These are phyloP conservation scores for Staphylotrichum tortipilum DNA, from an alignment of 495 filamentous ascomycete species.

Conservation along the genomic window DNA sequence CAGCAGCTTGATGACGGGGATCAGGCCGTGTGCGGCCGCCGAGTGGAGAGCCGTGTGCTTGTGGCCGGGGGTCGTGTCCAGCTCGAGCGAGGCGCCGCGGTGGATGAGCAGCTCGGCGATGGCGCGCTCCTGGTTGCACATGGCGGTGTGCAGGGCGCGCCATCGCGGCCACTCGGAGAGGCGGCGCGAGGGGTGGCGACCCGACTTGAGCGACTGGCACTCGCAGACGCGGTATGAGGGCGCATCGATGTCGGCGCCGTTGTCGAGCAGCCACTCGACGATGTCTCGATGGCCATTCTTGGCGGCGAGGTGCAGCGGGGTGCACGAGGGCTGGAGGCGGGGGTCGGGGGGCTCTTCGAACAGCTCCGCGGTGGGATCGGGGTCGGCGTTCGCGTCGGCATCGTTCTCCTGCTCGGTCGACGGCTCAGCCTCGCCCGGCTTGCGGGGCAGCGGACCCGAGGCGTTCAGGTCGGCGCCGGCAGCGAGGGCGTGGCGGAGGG, in stretches of 20 bases:
- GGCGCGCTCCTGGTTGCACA: slow-evolving; percentile 25
- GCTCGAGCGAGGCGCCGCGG: slow-evolving; percentile 24
- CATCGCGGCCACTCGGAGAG: slow-evolving; percentile 17
- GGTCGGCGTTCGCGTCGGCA: slow-evolving; percentile 3
- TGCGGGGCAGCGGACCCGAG: slow-evolving; percentile 10
- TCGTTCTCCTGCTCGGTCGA: slow-evolving; percentile 1
- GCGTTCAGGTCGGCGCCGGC: slow-evolving; percentile 20
- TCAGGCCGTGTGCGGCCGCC: slow-evolving; percentile 19
- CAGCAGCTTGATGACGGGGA: slow-evolving; percentile 22
- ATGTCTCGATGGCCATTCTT: slow-evolving; percentile 24
- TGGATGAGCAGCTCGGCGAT: slow-evolving; percentile 27
- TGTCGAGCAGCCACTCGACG: slow-evolving; percentile 23
- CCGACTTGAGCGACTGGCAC: slow-evolving; percentile 17
- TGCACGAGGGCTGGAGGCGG: slow-evolving; percentile 14
- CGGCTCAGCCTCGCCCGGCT: slow-evolving; percentile 3
- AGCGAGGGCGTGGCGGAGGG: slow-evolving; percentile 18
- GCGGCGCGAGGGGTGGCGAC: slow-evolving; percentile 7
- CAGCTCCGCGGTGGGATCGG: not conserved
- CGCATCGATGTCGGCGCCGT: slow-evolving; percentile 25
- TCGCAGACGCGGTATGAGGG: slow-evolving; percentile 22
- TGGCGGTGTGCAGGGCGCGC: slow-evolving; percentile 29
- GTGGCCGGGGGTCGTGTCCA: slow-evolving; percentile 14
- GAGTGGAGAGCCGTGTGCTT: slow-evolving; percentile 22
- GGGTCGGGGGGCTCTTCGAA: slow-evolving; percentile 1
- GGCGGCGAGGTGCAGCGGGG: slow-evolving; percentile 27